Percentiles rank a stretch among this genome's conserved stretches.
Conservation (phyloP, 2,329 filamentous ascomycete species). For the Grosmannia huntii region DNA sequence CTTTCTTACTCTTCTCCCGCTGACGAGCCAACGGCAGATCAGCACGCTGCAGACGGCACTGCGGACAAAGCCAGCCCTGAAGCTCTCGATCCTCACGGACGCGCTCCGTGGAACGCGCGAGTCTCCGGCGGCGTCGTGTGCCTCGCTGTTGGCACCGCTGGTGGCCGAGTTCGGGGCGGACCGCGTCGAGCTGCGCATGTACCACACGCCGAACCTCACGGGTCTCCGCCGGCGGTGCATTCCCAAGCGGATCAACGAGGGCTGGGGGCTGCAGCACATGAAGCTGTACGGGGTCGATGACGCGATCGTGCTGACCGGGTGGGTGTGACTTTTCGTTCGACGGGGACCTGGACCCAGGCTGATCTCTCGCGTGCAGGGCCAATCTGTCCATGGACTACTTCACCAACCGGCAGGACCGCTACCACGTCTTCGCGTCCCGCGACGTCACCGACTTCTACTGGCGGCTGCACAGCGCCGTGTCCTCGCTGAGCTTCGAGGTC, state of each 20-base stretch:
- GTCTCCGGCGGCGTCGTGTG: slow-evolving; percentile 72
- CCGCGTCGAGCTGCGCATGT: slow-evolving; percentile 90
- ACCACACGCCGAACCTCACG: slow-evolving; percentile 91
- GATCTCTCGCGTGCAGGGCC: slow-evolving; percentile 31
- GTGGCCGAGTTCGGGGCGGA: slow-evolving; percentile 70
- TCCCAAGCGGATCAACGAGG: slow-evolving; percentile 87
- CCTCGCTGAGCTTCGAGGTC: slow-evolving; percentile 71
- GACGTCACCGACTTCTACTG: slow-evolving; percentile 74
- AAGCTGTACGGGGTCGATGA: slow-evolving; percentile 95
- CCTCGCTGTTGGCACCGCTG: slow-evolving; percentile 76
- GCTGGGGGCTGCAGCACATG: slow-evolving; percentile 98
- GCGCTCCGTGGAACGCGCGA: slow-evolving; percentile 84
- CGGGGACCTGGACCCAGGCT: not conserved
- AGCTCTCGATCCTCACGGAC: slow-evolving; percentile 83
- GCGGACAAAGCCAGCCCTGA: slow-evolving; percentile 58
- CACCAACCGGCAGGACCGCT: slow-evolving; percentile 86
- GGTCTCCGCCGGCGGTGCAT: slow-evolving; percentile 73
- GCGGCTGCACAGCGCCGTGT: slow-evolving; percentile 62
- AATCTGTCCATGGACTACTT: slow-evolving; percentile 94
- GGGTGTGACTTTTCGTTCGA: slow-evolving; percentile 15
- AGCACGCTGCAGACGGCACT: slow-evolving; percentile 65
- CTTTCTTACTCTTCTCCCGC: no score
- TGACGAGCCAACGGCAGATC: slow-evolving; percentile 38
- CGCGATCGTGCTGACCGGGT: slow-evolving; percentile 88
- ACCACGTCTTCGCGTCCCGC: slow-evolving; percentile 75